Base-by-base conservation (phyloP, 1,284 basidiomycete genomes). In the Chalciporus sp. region DNA sequence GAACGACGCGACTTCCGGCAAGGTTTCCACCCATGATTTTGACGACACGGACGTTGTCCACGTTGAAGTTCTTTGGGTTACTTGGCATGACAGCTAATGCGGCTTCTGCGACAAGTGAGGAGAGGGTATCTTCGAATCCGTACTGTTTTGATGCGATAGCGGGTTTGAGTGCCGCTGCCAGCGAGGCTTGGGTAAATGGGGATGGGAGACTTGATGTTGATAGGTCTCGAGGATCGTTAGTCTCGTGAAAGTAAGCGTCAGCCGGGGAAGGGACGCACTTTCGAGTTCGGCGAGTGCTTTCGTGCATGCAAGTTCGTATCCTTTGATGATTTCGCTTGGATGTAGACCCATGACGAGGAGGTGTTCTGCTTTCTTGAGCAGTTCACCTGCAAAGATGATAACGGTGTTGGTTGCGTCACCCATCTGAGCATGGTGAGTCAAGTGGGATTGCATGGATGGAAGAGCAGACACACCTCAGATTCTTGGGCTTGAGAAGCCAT, bases 401-500 rank as follows among this genome's bases (percentile, higher is more conserved):
- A 99, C 95, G 67, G 92, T 83, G 74, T 98, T 98, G 52, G 96
- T 98, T 49, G 92, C 86, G 76, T 99, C 97, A 53, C 96, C 97
- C 92, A 98, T 96, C 92, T 87, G 63, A 41, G 47, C 39, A 49
- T 3, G 47, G 42, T 56, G 31, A 53, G 19, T 35, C 28, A 2
- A n/a, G 11, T 2, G 7, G 10, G 8, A 42, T 35, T 12, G 44
- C 11, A n/a, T 12, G 45, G n/a, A 40, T 20, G 29, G 40, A 20
- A 23, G 52, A 53, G 47, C 0, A 19, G 37, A 53, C 81, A 60
- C 57, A 92, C 93, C 83, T 99, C 97, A 1, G 87, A 74, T 74
- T 98, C 96, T 72, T 99, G 97, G 31, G 96, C 92, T 68, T 98
- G 94, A 40, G 92, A 94, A 17, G 95, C 95, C 93, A 98, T 97